Evolutionary conservation across 225 moss, liverwort and hornwort genomes (phyloP).

Genomic region (Asterella californica): DNA sequence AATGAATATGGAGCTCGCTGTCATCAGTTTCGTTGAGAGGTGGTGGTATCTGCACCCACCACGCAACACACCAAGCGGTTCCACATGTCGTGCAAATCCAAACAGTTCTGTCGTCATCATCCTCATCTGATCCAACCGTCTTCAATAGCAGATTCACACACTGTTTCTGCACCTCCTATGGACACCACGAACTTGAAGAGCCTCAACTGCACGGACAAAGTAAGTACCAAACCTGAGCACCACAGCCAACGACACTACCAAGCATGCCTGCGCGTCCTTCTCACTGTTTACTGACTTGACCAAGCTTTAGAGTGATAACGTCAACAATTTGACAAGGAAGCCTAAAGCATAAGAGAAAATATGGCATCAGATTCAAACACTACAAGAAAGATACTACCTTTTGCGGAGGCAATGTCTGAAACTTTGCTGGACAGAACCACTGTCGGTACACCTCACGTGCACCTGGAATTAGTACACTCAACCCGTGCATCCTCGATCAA

Average conservation of each 20-base stretch:
- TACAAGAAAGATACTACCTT: slow-evolving; percentile 40
- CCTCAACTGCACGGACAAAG: slow-evolving; percentile 33
- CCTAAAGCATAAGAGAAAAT: not conserved
- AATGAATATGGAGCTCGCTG: slow-evolving; percentile 47
- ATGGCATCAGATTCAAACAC: no score
- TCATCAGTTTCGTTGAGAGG: slow-evolving; percentile 36
- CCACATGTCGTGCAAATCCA: slow-evolving; percentile 68
- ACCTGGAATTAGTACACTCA: slow-evolving; percentile 47
- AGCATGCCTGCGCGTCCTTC: not conserved
- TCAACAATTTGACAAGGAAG: not conserved
- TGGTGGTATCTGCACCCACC: slow-evolving; percentile 53
- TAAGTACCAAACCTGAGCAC: not conserved
- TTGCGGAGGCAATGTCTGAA: slow-evolving; percentile 35
- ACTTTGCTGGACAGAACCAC: slow-evolving; percentile 42
- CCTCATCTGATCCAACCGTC: slow-evolving; percentile 41
- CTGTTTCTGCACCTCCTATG: slow-evolving; percentile 23
- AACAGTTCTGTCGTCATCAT: slow-evolving; percentile 46
- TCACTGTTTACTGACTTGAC: not conserved
- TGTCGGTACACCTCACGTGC: slow-evolving; percentile 42
- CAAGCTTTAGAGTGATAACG: not conserved
- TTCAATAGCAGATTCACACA: slow-evolving; percentile 47
- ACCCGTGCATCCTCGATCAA: slow-evolving; percentile 32
- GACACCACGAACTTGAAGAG: slow-evolving; percentile 39
- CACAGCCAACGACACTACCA: no score
- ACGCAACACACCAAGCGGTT: slow-evolving; percentile 64